A percentile compares a stretch with the other conserved stretches of the same genome.
These are phyloP conservation scores for Aeschynomene evenia DNA, from an alignment of 306 rosid genomes.

Conservation along the genomic window DNA sequence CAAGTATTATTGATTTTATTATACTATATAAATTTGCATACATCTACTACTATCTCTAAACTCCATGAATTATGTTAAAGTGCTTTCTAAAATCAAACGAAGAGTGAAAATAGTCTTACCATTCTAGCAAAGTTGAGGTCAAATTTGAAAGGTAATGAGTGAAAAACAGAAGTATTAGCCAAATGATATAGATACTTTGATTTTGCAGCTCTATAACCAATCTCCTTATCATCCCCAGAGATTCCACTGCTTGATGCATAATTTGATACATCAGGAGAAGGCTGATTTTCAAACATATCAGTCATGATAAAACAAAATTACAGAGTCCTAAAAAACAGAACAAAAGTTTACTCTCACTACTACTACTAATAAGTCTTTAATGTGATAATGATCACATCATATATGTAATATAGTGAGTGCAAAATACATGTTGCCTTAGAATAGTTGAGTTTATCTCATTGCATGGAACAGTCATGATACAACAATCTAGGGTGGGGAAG, in stretches of 20 bases:
- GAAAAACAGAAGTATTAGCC: slow-evolving; percentile 20
- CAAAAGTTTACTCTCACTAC: not conserved
- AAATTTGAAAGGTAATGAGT: slow-evolving; percentile 26
- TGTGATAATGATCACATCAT: slow-evolving; percentile 12
- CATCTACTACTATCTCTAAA: no score
- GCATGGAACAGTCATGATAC: slow-evolving; percentile 33
- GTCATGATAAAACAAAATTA: slow-evolving; percentile 41
- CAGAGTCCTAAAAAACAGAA: slow-evolving; percentile 10
- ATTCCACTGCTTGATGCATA: slow-evolving; percentile 44
- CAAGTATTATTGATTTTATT: no score
- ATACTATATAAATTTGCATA: no score
- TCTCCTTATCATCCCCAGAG: slow-evolving; percentile 52
- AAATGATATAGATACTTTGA: slow-evolving; percentile 29
- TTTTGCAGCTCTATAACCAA: slow-evolving; percentile 35
- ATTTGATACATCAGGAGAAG: slow-evolving; percentile 39
- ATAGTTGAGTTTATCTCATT: slow-evolving; percentile 24
- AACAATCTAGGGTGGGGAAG: slow-evolving; percentile 26
- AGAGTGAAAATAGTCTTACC: slow-evolving; percentile 41
- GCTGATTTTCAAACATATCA: slow-evolving; percentile 44
- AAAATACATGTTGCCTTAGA: slow-evolving; percentile 38
- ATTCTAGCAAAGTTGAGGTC: slow-evolving; percentile 47
- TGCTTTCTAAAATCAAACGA: not conserved
- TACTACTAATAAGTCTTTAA: slow-evolving; percentile 24
- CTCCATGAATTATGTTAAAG: no score
- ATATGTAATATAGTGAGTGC: slow-evolving; percentile 24